Base-by-base conservation (phyloP, 225 moss, liverwort and hornwort species). In the Rhytidiadelphus loreus region DNA sequence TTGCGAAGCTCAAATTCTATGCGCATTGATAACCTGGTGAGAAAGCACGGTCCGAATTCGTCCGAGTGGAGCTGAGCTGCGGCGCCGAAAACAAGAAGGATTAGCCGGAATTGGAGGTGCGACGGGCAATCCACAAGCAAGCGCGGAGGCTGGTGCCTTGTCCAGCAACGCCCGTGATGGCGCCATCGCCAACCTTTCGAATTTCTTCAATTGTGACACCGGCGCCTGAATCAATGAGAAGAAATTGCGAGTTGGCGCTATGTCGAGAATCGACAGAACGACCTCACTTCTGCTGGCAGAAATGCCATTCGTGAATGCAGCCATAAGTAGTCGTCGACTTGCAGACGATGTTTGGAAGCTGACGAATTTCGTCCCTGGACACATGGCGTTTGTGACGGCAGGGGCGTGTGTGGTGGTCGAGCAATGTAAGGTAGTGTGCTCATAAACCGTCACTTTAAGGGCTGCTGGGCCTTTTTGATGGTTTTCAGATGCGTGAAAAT, bases 141-240 rank as follows among this genome's bases (percentile, higher is more conserved):
- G 82, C 64, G 84, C 66, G 10, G 61, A 84, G 74, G 71, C 86
- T 52, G 86, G 59, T 39, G 80, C 16, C 14, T 12, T 83, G 70
- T 83, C 63, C 59, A 83, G 53, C 75, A 76, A 82, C 70, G 87
- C 90, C 90, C 70, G 56, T 63, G 80, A 81, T 48, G 84, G 71
- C 81, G 89, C 89, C 92, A 92, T 92, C 24, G 72, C 85, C 90
- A 90, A 57, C 28, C 28, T 48, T 61, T 79, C 59, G 9, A 77
- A 30, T 84, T 41, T 15, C 55, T 78, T 56, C 86, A 66, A 33
- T 25, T 59, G 29, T 30, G 8, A 70, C 16, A 69, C 46, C 59
- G 30, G 57, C 78, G 68, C 41, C 44, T 14, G 33, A 66, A 66
- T 56, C 74, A 43, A 65, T 25, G 35, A 35, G 68, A 76, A n/a